Evolutionary conservation across 768 basidiomycete genomes (phyloP), one percentile per base, ranked within the genome.

Genomic region (Pleurotus eryngii): DNA sequence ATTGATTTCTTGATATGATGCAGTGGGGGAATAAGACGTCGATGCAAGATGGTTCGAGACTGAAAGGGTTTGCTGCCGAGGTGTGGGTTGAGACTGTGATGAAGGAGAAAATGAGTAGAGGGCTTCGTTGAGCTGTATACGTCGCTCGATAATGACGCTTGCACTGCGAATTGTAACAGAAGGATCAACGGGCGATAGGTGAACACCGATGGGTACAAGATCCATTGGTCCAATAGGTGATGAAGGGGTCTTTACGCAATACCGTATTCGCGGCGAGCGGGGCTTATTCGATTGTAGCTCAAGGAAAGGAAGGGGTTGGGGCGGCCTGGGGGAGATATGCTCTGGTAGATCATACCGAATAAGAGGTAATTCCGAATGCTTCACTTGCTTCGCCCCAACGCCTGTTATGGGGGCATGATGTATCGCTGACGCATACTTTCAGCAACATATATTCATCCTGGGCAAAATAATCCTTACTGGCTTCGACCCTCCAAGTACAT

Each of bases 401-500:
- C 83, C 84, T 46, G 79, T 64, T 55, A 88, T 79, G 51, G 83
- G 85, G 5, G 72, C 68, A 66, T 93, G 92, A 58, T 81, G 79
- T 46, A 93, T 80, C 49, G 87, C 90, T 90, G 61, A 22, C 48
- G 14, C 50, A 48, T 59, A 18, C 45, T 59, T 26, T 69, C 61
- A 67, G 64, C 53, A 53, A 27, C 56, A 46, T 46, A 55, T 11
- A 63, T 20, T 50, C 22, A 40, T 58, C 38, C 48, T 51, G 38
- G 43, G 45, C 30, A 45, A 56, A 22, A 60, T 46, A 12, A 58
- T 55, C 85, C 61, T 35, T 61, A 85, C 90, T 80, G 60, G 91
- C 91, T 74, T 94, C 92, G 57, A 94, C 76, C 54, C 90, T 79
- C 92, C 92, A 94, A 66, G 82, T 82, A 66, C 89, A 84, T 45